These are phyloP conservation scores for Saccharomycopsis schoenii DNA, from an alignment of 805 yeast species.

Conservation along the genomic window DNA sequence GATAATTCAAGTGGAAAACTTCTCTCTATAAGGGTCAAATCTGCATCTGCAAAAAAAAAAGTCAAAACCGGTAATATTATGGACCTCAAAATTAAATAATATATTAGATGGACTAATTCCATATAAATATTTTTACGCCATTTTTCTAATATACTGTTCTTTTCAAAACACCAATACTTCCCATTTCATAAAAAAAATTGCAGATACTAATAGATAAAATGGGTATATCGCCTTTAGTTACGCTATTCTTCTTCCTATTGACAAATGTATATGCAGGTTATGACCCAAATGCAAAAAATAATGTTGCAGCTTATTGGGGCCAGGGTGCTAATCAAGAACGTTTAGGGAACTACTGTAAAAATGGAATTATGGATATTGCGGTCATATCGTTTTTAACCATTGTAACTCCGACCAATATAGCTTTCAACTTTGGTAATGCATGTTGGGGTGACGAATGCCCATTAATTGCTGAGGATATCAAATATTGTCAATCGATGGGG, in stretches of 20 bases:
- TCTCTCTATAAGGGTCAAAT: no score
- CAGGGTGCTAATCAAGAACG: slow-evolving; percentile 41
- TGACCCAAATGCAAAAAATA: slow-evolving; percentile 28
- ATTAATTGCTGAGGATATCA: slow-evolving; percentile 54
- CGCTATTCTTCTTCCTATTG: not conserved
- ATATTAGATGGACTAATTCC: no score
- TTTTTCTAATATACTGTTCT: no score
- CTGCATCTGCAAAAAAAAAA: no score
- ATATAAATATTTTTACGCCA: no score
- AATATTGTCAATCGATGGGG: slow-evolving; percentile 65
- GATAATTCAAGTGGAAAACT: no score
- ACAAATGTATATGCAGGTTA: slow-evolving; percentile 23
- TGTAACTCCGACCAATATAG: slow-evolving; percentile 31
- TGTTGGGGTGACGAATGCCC: slow-evolving; percentile 25
- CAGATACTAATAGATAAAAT: no score
- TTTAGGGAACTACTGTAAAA: slow-evolving; percentile 41
- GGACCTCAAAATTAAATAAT: no score
- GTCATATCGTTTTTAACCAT: slow-evolving; percentile 20
- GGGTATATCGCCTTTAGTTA: not conserved
- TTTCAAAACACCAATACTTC: no score
- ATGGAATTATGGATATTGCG: slow-evolving; percentile 38
- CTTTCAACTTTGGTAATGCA: slow-evolving; percentile 36
- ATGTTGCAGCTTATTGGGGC: slow-evolving; percentile 63
- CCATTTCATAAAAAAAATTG: no score
- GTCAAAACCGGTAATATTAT: no score